These are phyloP conservation scores for Lasiodiplodia sp. DNA, from an alignment of 2,329 filamentous ascomycete genomes.

Conservation along the genomic window DNA sequence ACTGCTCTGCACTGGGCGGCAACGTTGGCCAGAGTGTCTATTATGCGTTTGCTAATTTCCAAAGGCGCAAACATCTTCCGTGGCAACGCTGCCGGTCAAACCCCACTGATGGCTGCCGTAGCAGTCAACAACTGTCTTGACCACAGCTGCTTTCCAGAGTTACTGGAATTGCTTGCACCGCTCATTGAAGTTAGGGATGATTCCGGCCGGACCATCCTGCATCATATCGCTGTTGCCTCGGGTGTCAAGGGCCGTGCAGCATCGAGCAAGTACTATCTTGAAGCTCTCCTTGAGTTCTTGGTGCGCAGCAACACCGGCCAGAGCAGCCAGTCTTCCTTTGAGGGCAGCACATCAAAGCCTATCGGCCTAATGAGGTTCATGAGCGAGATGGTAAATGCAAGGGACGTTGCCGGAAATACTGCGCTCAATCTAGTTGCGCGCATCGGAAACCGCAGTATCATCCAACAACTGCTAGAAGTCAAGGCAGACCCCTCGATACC, in stretches of 20 bases:
- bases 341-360: constrained; percentile 70
- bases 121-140: constrained; percentile 95
- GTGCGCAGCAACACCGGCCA: constrained; percentile 70
- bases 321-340: constrained; percentile 42
- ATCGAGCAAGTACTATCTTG: constrained; percentile 94
- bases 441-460: constrained; percentile 92
- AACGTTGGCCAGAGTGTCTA: constrained; percentile 82
- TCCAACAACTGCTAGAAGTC: constrained; percentile 94
- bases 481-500: constrained; percentile 91
- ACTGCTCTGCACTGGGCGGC: constrained; percentile 97
- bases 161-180: constrained; percentile 85
- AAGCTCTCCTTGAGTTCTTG: constrained; percentile 92
- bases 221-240: constrained; percentile 95
- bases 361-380: constrained; percentile 94
- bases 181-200: constrained; percentile 91
- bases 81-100: constrained; percentile 89
- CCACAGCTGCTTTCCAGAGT: constrained; percentile 85
- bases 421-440: constrained; percentile 92
- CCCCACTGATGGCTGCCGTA: constrained; percentile 89
- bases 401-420: constrained; percentile 93
- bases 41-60: constrained; percentile 81
- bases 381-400: constrained; percentile 94
- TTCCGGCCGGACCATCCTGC: constrained; percentile 88
- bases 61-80: constrained; percentile 87
- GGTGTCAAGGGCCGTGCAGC: constrained; percentile 92